phyloP scores from a whole-genome alignment of 2,329 filamentous ascomycete genomes.

The Verticillium nonalfalfae region DNA sequence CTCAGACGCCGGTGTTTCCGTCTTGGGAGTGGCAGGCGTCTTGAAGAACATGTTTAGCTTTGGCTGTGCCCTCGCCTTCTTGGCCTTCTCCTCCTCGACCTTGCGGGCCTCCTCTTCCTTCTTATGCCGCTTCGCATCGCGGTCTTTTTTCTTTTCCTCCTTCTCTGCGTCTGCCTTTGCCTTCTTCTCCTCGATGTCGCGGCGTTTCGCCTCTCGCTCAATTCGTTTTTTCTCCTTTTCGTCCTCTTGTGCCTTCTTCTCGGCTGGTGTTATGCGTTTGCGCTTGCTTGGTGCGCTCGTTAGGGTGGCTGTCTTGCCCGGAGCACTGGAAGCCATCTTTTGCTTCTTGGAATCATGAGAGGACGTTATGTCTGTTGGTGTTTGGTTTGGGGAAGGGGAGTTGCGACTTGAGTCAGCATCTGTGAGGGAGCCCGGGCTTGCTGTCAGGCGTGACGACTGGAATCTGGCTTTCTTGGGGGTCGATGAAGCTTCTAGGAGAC shows the following conservation, averaged over 20 bases:
- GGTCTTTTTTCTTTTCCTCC: slow-evolving; percentile 29
- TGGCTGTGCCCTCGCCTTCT: slow-evolving; percentile 41
- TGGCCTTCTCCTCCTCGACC: slow-evolving; percentile 36
- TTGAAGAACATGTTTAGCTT: slow-evolving; percentile 45
- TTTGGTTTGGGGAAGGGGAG: slow-evolving; percentile 24
- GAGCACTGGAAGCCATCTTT: slow-evolving; percentile 1
- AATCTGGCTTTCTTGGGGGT: slow-evolving; percentile 5
- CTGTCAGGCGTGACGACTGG: slow-evolving; percentile 7
- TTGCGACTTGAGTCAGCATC: slow-evolving; percentile 30
- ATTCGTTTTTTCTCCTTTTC: slow-evolving; percentile 27
- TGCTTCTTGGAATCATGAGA: slow-evolving; percentile 6
- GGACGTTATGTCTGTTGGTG: slow-evolving; percentile 11
- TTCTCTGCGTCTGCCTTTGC: slow-evolving; percentile 23
- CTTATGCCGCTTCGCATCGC: slow-evolving; percentile 39
- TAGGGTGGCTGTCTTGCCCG: not conserved
- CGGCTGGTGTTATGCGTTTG: slow-evolving; percentile 34
- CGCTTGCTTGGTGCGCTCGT: slow-evolving; percentile 23
- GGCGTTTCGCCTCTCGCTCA: slow-evolving; percentile 25
- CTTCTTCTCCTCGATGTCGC: slow-evolving; percentile 30
- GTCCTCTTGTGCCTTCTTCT: slow-evolving; percentile 27
- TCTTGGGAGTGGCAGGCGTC: slow-evolving; percentile 16
- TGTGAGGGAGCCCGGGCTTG: slow-evolving; percentile 21
- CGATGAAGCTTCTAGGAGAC: not conserved
- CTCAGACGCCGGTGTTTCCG: not conserved
- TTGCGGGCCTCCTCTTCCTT: slow-evolving; percentile 41